Conservation (phyloP, 495 filamentous ascomycete genomes). For the Hypoxylon lienhwacheense region DNA sequence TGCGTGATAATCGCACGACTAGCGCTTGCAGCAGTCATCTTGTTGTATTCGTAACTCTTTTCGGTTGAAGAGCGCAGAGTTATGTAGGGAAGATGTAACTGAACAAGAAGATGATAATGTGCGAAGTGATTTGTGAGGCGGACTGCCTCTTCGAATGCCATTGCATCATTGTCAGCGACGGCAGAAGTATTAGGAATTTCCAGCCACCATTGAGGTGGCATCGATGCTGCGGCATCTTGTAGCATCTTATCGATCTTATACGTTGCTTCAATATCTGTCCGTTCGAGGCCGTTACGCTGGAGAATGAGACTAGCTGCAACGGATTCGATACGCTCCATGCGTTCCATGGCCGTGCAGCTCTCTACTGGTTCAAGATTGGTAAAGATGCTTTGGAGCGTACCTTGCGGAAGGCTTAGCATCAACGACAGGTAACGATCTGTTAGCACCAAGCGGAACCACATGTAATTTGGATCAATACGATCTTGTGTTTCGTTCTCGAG, state of each 20-base stretch:
- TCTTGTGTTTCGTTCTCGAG: constrained; percentile 8
- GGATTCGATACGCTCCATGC: constrained; percentile 38
- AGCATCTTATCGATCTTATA: constrained; percentile 38
- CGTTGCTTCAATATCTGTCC: constrained; percentile 23
- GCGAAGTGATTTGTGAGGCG: constrained; percentile 40
- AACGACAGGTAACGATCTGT: constrained; percentile 42
- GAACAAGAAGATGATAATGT: constrained; percentile 40
- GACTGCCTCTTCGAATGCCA: constrained; percentile 22
- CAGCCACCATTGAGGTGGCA: constrained; percentile 45
- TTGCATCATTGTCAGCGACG: constrained; percentile 5
- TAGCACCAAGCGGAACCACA: constrained; percentile 42
- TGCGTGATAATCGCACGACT: constrained; percentile 43
- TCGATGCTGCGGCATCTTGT: constrained; percentile 34
- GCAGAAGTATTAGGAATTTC: constrained; percentile 6
- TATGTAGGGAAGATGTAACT: constrained; percentile 45
- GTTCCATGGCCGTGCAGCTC: constrained; percentile 27
- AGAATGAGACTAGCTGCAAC: constrained; percentile 33
- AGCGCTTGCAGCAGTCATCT: constrained; percentile 43
- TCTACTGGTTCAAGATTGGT: constrained; percentile 24
- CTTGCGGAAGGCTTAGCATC: constrained; percentile 41
- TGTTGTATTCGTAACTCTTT: constrained; percentile 40
- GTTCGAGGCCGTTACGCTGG: constrained; percentile 32
- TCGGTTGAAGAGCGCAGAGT: constrained; percentile 20
- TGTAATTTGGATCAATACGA: constrained; percentile 25
- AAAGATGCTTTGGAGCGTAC: constrained; percentile 25